Conservation (phyloP, 2,329 filamentous ascomycete genomes). For the Pseudogymnoascus sp. region DNA sequence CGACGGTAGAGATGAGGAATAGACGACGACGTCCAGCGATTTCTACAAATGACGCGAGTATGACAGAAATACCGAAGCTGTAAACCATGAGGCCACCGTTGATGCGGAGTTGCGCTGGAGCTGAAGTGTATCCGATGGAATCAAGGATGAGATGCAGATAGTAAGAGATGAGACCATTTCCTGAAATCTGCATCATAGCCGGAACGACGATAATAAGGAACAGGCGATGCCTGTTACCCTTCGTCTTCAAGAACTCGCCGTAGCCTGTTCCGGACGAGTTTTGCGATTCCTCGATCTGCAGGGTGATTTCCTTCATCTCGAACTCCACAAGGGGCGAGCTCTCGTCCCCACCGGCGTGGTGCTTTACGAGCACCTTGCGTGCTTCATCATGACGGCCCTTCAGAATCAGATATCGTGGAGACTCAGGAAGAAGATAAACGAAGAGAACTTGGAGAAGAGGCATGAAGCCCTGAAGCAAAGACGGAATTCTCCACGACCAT, state of each 20-base stretch:
- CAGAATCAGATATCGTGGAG: slow-evolving; percentile 8
- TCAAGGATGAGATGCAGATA: slow-evolving; percentile 21
- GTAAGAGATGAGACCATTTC: slow-evolving; percentile 23
- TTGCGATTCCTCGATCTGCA: background rate
- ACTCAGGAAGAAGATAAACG: slow-evolving; percentile 13
- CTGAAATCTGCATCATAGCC: slow-evolving; percentile 20
- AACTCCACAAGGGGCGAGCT: slow-evolving; percentile 38
- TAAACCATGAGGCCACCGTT: slow-evolving; percentile 21
- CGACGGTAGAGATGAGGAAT: slow-evolving; percentile 16
- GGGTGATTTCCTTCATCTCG: slow-evolving; percentile 41
- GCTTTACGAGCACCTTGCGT: slow-evolving; percentile 43
- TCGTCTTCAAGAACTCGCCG: slow-evolving; percentile 32
- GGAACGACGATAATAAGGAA: slow-evolving; percentile 36
- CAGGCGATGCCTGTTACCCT: slow-evolving; percentile 45
- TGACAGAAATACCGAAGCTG: slow-evolving; percentile 13
- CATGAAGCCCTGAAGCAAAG: slow-evolving; percentile 17
- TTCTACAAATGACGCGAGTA: slow-evolving; percentile 18
- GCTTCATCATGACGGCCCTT: slow-evolving; percentile 45
- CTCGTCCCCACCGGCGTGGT: slow-evolving; percentile 44
- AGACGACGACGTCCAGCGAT: slow-evolving; percentile 21
- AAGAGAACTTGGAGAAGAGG: slow-evolving; percentile 3
- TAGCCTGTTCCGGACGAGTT: background rate
- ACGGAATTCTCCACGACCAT: slow-evolving; percentile 22
- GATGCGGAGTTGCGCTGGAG: slow-evolving; percentile 19
- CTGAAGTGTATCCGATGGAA: slow-evolving; percentile 19